Base-by-base conservation (phyloP, 768 basidiomycete genomes). In the Suillus placidus region DNA sequence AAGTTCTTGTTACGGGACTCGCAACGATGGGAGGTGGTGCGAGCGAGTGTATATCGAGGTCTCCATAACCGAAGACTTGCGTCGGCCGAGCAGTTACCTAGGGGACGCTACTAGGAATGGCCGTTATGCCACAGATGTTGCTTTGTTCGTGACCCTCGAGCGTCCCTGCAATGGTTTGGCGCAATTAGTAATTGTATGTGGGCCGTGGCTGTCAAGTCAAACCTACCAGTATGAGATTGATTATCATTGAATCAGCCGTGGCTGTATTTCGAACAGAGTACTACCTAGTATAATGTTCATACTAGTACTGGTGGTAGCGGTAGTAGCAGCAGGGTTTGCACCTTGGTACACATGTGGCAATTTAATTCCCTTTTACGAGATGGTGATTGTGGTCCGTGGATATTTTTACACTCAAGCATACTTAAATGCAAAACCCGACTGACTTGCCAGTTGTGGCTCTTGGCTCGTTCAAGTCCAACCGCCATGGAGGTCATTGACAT, bases 401-500 rank as follows among this genome's bases (percentile, higher is more conserved):
- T 34, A 54, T 54, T 54, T 54, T n/a, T n/a, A 55, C 20, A 12
- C 20, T 55, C 6, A 34, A 12, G 20, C 32, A 34, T 55, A n/a
- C n/a, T n/a, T n/a, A 60, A 60, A 60, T 60, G 38, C 57, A 58
- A 40, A 60, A 40, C 38, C 20, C 20, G 54, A 55, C 54, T n/a
- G 32, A 34, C 54, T 55, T 55, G 32, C 54, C 30, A 32, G 32
- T 52, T 34, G 32, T 40, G 26, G 16, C 26, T 30, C 26, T 18
- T 30, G 37, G 56, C 14, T 38, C 23, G 56, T 38, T 20, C 3
- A 51, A 30, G 10, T 60, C 38, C 40, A 9, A 20, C 26, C 26
- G 60, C n/a, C 32, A 67, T 77, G 72, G 71, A 67, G 56, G 67
- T 74, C 45, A 70, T 74, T 30, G 69, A 71, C 60, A 60, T 76